A percentile compares a stretch with the other conserved stretches of the same genome.
Evolutionary conservation across 148 eudicot species (phyloP).

Genomic region (Heliosperma pusillum): DNA sequence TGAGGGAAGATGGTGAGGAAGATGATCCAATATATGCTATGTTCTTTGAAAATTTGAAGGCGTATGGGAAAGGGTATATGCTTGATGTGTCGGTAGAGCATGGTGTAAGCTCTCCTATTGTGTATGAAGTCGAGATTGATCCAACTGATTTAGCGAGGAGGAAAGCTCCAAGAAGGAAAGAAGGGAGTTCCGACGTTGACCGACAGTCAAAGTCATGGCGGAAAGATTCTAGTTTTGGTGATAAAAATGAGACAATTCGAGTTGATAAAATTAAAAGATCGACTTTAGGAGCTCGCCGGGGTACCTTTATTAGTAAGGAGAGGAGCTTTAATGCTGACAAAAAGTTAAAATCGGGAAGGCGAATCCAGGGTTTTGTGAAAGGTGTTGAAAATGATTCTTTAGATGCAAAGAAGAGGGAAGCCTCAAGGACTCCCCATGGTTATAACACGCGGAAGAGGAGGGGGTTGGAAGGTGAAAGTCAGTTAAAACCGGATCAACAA

Average conservation of each 20-base stretch:
- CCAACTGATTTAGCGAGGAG: neutral
- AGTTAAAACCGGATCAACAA: neutral
- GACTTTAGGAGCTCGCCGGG: neutral
- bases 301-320: neutral
- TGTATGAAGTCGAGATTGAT: conserved; percentile 30
- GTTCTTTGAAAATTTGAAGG: conserved; percentile 32
- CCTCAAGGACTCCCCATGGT: neutral
- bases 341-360: neutral
- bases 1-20: conserved; percentile 15
- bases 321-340: neutral
- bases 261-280: neutral
- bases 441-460: conserved; percentile 3
- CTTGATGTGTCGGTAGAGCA: conserved; percentile 23
- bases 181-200: neutral
- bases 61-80: conserved; percentile 31
- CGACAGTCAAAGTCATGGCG: neutral
- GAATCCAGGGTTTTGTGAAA: neutral
- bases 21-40: conserved; percentile 33
- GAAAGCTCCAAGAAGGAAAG: neutral
- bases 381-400: neutral
- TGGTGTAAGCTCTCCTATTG: conserved; percentile 23
- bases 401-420: neutral
- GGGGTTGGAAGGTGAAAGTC: neutral
- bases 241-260: too few relatives aligned
- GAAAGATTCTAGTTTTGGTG: neutral